Percentiles rank a stretch among this genome's conserved stretches.
Evolutionary conservation across 768 basidiomycete species (phyloP).

Genomic region (Ramaria sp.): DNA sequence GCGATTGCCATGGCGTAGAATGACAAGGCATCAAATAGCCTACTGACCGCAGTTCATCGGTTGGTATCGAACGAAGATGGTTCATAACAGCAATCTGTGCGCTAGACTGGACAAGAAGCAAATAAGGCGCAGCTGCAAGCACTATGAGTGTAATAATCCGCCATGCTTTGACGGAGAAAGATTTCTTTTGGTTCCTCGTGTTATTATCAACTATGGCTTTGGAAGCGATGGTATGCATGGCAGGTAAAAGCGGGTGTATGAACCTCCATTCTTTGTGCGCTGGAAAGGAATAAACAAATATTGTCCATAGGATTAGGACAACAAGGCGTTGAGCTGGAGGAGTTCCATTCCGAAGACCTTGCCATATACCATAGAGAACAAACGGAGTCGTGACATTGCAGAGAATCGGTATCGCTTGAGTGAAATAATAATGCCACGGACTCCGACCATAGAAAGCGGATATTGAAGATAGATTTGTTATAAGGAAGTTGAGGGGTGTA

Average conservation of each 20-base stretch:
- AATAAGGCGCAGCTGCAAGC: conserved; percentile 50
- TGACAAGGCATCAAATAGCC: conserved; percentile 95
- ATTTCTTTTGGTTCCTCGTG: conserved; percentile 11
- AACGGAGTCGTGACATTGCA: conserved; percentile 68
- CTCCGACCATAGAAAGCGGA: conserved; percentile 89
- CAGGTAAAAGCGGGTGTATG: conserved; percentile 80
- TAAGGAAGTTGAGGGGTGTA: conserved; percentile 74
- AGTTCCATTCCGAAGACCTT: conserved; percentile 12
- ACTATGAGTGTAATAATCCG: conserved; percentile 33
- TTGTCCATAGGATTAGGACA: conserved; percentile 45
- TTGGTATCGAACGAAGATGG: conserved; percentile 47
- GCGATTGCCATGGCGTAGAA: conserved; percentile 86
- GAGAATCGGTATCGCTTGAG: conserved; percentile 77
- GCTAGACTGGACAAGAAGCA: conserved; percentile 63
- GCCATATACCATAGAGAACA: conserved; percentile 47
- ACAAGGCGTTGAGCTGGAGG: conserved; percentile 31
- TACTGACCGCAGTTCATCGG: conserved; percentile 38
- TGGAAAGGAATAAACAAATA: conserved; percentile 60
- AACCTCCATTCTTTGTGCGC: conserved; percentile 99
- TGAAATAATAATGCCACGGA: conserved; percentile 82
- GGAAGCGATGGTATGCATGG: conserved; percentile 70
- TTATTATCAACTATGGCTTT: conserved; percentile 51
- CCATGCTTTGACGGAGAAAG: conserved; percentile 12
- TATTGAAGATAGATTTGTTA: conserved; percentile 71
- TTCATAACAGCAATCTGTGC: conserved; percentile 71